Evolutionary conservation across 306 rosid species (phyloP).

Genomic region (Corylus heterophylla): DNA sequence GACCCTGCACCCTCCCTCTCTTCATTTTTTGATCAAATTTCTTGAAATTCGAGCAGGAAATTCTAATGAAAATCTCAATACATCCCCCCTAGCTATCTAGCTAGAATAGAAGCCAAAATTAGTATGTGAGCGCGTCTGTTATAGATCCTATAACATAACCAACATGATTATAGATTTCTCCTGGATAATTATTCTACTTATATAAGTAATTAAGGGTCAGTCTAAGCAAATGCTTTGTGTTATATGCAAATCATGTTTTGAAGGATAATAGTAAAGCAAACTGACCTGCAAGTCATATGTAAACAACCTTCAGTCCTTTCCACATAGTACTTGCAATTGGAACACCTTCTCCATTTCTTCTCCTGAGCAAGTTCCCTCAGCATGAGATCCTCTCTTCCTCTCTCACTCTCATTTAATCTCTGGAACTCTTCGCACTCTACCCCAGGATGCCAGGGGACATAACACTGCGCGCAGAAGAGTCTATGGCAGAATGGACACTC

Average conservation of each 20-base stretch:
- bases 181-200: no score
- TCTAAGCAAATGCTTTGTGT: no score
- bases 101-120: no score
- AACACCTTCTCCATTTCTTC: conserved; percentile 56
- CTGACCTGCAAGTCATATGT: conserved; percentile 63
- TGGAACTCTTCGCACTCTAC: conserved; percentile 45
- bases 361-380: conserved; percentile 42
- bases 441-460: conserved; percentile 62
- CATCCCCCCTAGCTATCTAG: no score
- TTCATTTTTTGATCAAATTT: no score
- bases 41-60: no score
- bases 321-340: conserved; percentile 46
- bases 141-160: no score
- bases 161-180: no score
- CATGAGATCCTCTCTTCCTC: conserved; percentile 44
- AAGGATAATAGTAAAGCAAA: not conserved
- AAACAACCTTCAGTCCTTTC: conserved; percentile 51
- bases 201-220: no score
- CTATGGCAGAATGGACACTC: not conserved
- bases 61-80: no score
- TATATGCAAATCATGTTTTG: not conserved
- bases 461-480: conserved; percentile 47
- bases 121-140: no score
- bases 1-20: no score
- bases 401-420: conserved; percentile 39